phyloP scores from a whole-genome alignment of 441 rosid genomes.

The Pelargonium exstipulatum region DNA sequence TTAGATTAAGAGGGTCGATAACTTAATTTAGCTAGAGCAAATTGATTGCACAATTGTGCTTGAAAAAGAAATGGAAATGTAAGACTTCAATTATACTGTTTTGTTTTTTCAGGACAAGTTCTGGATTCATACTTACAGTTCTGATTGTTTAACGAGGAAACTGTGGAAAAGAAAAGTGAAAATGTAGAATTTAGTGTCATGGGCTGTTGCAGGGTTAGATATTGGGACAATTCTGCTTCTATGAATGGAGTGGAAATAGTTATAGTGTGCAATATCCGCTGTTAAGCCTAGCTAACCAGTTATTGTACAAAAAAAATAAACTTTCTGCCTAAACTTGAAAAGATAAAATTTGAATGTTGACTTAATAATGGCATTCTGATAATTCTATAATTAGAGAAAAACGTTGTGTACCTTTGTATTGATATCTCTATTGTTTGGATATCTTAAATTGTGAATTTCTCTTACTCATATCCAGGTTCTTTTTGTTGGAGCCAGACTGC shows the following conservation, averaged over 20 bases:
- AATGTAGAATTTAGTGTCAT: background rate
- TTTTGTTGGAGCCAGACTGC: slow-evolving; percentile 99
- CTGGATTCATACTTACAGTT: background rate
- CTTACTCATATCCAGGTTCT: slow-evolving; percentile 90
- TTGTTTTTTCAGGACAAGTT: background rate
- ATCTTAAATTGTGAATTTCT: slow-evolving; percentile 37
- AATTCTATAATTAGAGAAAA: background rate
- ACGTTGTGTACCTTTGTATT: slow-evolving; percentile 9
- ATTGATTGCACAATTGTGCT: background rate
- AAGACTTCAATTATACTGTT: background rate
- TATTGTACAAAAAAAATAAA: background rate
- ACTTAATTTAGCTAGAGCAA: slow-evolving; percentile 11
- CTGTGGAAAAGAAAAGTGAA: background rate
- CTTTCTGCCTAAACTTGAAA: background rate
- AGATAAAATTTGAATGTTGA: background rate
- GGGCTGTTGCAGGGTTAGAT: background rate
- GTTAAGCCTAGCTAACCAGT: background rate
- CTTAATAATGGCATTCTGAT: background rate
- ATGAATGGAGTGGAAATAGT: background rate
- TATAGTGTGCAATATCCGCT: background rate
- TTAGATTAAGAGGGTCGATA: background rate
- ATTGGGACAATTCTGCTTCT: background rate
- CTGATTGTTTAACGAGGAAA: background rate
- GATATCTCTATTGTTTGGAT: slow-evolving; percentile 23
- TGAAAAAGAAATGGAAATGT: background rate